Percentiles rank a stretch among this genome's conserved stretches.
phyloP scores from a whole-genome alignment of 2,329 filamentous ascomycete genomes.

The Epichloe elymi region DNA sequence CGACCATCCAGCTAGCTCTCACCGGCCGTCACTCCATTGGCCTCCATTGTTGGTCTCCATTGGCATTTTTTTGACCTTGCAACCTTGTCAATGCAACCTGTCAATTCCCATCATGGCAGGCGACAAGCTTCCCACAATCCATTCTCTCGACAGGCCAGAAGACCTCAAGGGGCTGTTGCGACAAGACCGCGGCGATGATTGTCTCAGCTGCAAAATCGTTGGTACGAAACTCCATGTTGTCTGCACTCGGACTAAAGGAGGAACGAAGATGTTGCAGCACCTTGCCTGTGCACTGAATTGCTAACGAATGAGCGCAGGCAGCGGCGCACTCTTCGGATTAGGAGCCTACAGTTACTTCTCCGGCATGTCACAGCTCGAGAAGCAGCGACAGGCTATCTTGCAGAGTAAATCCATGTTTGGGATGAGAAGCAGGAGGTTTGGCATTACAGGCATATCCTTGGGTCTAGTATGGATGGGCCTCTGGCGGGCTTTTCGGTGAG shows the following conservation, averaged over 20 bases:
- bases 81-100: neutral
- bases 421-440: slow-evolving; percentile 54
- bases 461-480: slow-evolving; percentile 57
- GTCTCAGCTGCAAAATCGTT: slow-evolving; percentile 55
- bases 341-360: slow-evolving; percentile 67
- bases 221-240: slow-evolving; percentile 36
- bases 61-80: neutral
- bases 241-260: neutral
- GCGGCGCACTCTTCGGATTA: slow-evolving; percentile 61
- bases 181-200: slow-evolving; percentile 49
- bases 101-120: slow-evolving; percentile 15
- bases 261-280: neutral
- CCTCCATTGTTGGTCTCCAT: too few relatives aligned
- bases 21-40: neutral
- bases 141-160: slow-evolving; percentile 46
- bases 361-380: slow-evolving; percentile 57
- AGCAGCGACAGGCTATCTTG: slow-evolving; percentile 52
- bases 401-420: slow-evolving; percentile 58
- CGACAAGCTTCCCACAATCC: slow-evolving; percentile 34
- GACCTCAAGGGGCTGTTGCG: slow-evolving; percentile 45
- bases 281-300: too few relatives aligned
- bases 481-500: slow-evolving; percentile 50
- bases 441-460: slow-evolving; percentile 55
- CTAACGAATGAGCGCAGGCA: slow-evolving; percentile 35
- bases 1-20: neutral